Evolutionary conservation across 345 rosid species (phyloP).

Genomic region (Citrus medica): DNA sequence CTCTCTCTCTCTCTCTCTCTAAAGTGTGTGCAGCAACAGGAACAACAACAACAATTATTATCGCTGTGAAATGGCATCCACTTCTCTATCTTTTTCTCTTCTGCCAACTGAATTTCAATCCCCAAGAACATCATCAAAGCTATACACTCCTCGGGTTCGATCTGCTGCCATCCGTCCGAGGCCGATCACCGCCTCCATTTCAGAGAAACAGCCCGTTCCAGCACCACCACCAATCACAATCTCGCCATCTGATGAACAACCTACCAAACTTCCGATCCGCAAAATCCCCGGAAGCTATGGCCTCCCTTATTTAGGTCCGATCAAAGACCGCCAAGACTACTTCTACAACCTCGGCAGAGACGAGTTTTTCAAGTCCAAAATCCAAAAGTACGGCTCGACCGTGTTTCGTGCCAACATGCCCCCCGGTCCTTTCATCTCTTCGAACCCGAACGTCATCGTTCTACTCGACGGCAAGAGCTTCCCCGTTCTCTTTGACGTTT

Average conservation of each 20-base stretch:
- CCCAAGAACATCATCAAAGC: neutral
- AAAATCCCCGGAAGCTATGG: conserved; percentile 74
- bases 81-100: conserved; percentile 27
- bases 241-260: conserved; percentile 13
- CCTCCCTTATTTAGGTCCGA: conserved; percentile 67
- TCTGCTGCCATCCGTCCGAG: conserved; percentile 10
- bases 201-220: conserved; percentile 29
- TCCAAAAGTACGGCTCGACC: conserved; percentile 66
- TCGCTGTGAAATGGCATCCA: conserved; percentile 27
- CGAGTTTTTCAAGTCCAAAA: conserved; percentile 65
- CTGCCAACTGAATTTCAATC: conserved; percentile 15
- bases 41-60: fast-evolving
- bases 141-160: neutral
- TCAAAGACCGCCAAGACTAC: conserved; percentile 67
- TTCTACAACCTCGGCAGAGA: conserved; percentile 72
- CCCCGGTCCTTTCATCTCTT: conserved; percentile 70
- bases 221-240: neutral
- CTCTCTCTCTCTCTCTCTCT: neutral
- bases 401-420: conserved; percentile 77
- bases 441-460: conserved; percentile 59
- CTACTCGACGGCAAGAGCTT: conserved; percentile 93
- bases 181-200: conserved; percentile 39
- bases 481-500: conserved; percentile 68
- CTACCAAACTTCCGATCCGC: conserved; percentile 47
- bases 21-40: neutral